Percentiles rank a stretch among this genome's conserved stretches.
Evolutionary conservation across 805 yeast species (phyloP).

Genomic region (Lachancea meyersii): DNA sequence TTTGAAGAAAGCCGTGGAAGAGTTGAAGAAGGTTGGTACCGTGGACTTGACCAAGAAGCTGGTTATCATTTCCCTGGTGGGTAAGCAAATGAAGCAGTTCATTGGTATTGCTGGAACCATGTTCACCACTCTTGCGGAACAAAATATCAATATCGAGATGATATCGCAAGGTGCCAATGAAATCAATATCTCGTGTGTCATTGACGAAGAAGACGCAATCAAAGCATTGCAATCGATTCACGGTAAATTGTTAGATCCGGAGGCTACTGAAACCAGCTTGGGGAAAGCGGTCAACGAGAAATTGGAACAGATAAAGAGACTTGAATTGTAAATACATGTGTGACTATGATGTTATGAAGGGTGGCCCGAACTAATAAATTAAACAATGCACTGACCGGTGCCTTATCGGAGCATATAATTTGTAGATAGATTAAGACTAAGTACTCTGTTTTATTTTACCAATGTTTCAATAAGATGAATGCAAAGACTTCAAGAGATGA

Average conservation of each 20-base stretch:
- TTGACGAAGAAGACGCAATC: conserved; percentile 72
- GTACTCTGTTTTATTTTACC: too few species aligned
- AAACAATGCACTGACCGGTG: background rate
- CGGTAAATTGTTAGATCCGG: conserved; percentile 56
- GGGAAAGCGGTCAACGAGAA: conserved; percentile 40
- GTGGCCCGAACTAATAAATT: background rate
- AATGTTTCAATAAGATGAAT: too few species aligned
- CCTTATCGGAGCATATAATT: background rate
- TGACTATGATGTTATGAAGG: background rate
- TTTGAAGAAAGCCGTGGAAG: conserved; percentile 67
- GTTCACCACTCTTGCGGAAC: conserved; percentile 91
- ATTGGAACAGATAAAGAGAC: conserved; percentile 40
- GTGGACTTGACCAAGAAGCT: conserved; percentile 83
- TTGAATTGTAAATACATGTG: conserved; percentile 17
- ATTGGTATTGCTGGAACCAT: conserved; percentile 96
- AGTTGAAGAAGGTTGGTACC: conserved; percentile 72
- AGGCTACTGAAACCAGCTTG: conserved; percentile 21
- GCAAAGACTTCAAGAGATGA: too few species aligned
- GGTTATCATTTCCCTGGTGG: conserved; percentile 91
- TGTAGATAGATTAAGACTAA: background rate
- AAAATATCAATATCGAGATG: conserved; percentile 92
- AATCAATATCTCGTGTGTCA: conserved; percentile 93
- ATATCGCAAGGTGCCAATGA: conserved; percentile 98
- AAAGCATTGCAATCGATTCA: conserved; percentile 86
- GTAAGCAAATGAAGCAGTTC: conserved; percentile 93